phyloP scores from a whole-genome alignment of 805 yeast species.

The Saturnispora serradocipensis region DNA sequence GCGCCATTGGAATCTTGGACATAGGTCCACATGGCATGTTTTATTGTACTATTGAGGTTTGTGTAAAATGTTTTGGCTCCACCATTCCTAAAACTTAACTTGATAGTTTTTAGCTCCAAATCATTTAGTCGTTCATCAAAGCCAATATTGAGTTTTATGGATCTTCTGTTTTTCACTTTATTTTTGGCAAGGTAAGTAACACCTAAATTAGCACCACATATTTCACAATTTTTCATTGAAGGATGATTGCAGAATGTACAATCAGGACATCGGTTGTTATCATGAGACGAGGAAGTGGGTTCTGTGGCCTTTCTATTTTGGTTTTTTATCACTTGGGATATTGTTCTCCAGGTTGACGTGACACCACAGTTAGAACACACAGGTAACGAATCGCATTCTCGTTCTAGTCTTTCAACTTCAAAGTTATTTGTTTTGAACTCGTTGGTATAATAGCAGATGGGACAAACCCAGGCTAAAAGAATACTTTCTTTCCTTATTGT shows the following conservation, averaged over 20 bases:
- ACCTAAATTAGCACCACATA: conserved; percentile 61
- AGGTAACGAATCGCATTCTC: conserved; percentile 26
- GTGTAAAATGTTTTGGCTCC: conserved; percentile 51
- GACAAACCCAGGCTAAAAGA: conserved; percentile 62
- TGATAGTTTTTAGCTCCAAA: conserved; percentile 33
- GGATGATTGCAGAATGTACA: conserved; percentile 75
- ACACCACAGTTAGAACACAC: conserved; percentile 59
- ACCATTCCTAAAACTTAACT: conserved; percentile 66
- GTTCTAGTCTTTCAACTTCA: conserved; percentile 6
- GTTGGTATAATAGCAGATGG: conserved; percentile 77
- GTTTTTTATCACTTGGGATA: conserved; percentile 19
- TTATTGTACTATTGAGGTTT: conserved; percentile 37
- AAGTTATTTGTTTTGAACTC: conserved; percentile 23
- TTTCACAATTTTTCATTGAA: conserved; percentile 67
- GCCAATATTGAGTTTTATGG: not conserved
- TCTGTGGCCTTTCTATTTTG: not conserved
- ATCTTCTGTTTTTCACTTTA: not conserved
- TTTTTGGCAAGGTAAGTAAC: conserved; percentile 12
- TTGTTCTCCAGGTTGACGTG: conserved; percentile 30
- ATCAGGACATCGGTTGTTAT: conserved; percentile 37
- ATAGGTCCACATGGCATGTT: conserved; percentile 40
- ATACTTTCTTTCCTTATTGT: not conserved
- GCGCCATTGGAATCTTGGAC: conserved; percentile 17
- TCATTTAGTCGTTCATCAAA: conserved; percentile 10
- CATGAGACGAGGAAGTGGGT: conserved; percentile 17